These are phyloP conservation scores for Avena insularis DNA, from an alignment of 176 grass and related monocot genomes.

Conservation along the genomic window DNA sequence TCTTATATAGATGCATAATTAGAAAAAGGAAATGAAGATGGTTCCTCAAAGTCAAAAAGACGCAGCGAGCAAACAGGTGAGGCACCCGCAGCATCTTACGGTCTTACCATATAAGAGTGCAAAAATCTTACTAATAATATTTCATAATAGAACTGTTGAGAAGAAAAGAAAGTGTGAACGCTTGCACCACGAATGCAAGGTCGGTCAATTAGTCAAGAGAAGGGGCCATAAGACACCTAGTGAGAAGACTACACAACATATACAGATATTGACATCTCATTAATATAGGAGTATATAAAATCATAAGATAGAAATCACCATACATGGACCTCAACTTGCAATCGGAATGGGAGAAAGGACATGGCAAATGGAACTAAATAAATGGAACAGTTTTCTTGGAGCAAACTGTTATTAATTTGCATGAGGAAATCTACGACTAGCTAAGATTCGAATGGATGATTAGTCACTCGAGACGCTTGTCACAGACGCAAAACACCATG, in stretches of 20 bases:
- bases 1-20: conserved; percentile 10
- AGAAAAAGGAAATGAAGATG: background rate
- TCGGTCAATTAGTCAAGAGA: background rate
- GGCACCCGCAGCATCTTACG: background rate
- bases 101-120: background rate
- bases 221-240: background rate
- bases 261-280: background rate
- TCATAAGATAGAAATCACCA: background rate
- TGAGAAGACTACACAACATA: conserved; percentile 1
- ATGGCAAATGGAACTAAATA: conserved; percentile 16
- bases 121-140: background rate
- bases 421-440: background rate
- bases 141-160: background rate
- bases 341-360: background rate
- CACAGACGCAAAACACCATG: background rate
- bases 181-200: background rate
- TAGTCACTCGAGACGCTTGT: background rate
- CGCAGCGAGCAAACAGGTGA: background rate
- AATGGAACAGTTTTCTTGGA: background rate
- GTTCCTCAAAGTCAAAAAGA: background rate
- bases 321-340: background rate
- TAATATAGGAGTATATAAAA: conserved; percentile 2
- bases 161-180: background rate
- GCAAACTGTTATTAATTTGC: background rate
- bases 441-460: background rate